These are phyloP conservation scores for Tarenaya hassleriana DNA, from an alignment of 345 rosid genomes.

Conservation along the genomic window DNA sequence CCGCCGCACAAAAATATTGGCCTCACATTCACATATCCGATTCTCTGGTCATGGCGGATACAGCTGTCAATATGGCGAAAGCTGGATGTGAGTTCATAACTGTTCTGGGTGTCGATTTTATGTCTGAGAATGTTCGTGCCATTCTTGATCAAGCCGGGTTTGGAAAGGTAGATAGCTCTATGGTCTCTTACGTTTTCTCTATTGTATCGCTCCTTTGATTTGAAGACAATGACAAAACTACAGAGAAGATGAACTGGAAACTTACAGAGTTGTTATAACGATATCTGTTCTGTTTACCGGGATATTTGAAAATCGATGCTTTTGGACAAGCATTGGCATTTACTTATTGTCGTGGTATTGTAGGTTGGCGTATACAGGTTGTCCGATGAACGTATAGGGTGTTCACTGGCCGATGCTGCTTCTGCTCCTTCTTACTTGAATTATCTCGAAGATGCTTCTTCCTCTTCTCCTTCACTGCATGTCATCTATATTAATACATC, in stretches of 20 bases:
- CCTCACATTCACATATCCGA: constrained; percentile 90
- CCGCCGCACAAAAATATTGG: constrained; percentile 89
- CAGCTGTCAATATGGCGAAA: constrained; percentile 89
- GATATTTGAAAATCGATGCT: not conserved
- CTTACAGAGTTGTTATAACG: not conserved
- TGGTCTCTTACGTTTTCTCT: not conserved
- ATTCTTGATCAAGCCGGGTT: constrained; percentile 95
- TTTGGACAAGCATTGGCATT: not conserved
- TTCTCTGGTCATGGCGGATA: constrained; percentile 95
- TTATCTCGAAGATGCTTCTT: constrained; percentile 72
- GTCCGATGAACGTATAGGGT: constrained; percentile 85
- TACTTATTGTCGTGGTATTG: constrained; percentile 13
- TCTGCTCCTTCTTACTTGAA: constrained; percentile 70
- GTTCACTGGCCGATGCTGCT: constrained; percentile 98
- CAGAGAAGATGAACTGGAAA: too few relatives aligned
- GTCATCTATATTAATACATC: constrained; percentile 93
- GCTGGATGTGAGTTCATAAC: constrained; percentile 84
- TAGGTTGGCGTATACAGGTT: constrained; percentile 93
- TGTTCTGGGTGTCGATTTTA: constrained; percentile 94
- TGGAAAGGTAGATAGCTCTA: constrained; percentile 40
- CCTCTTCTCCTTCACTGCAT: constrained; percentile 60
- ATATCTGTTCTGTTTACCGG: not conserved
- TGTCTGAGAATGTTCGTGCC: constrained; percentile 97
- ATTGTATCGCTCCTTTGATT: not conserved
- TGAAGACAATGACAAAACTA: not conserved